Evolutionary conservation across 1,284 basidiomycete species (phyloP), one percentile per base, ranked within the genome.

Genomic region (Amylostereum areolatum): DNA sequence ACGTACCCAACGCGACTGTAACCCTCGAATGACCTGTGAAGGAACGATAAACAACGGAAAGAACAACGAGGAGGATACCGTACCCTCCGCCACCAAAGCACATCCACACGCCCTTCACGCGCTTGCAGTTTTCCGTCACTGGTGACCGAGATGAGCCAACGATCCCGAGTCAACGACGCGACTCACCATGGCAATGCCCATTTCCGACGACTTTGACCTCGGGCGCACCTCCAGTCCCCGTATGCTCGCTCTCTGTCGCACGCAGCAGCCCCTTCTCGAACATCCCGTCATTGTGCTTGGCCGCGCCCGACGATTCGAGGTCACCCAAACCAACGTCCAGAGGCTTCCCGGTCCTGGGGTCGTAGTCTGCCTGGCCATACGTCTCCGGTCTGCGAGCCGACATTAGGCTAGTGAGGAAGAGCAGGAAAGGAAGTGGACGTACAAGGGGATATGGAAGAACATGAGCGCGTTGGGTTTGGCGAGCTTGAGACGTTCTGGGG

Each of bases 361-460:
- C 79, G 5, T 62, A 66, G 59, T 91, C 89, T 1, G 87, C 66
- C 41, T 66, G 67, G 2, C 61, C 58, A 57, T 81, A 85, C 4
- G 83, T 72, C 62, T 89, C 85, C 56, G 77, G 75, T 48, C 83
- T 84, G 52, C 3, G 47, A 28, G 32, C 28, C 29, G 45, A 53
- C 25, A 5, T 6, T 24, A 43, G 41, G 10, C 5, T 31, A 30
- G 34, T 5, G 33, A 45, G 49, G n/a, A 57, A 52, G 10, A 53
- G 39, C 7, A 11, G 49, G 1, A 48, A 45, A 27, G 31, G 36
- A 37, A 54, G 63, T 8, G 56, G 43, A 80, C 89, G n/a, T 66
- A 91, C 74, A 96, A 61, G 40, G 93, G 93, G 47, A 97, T 96
- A 60, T 97, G 93, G 81, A 95, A 96, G 71, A 94, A 96, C 85